These are phyloP conservation scores for Exophiala aquamarina DNA, from an alignment of 2,329 filamentous ascomycete species.

Conservation along the genomic window DNA sequence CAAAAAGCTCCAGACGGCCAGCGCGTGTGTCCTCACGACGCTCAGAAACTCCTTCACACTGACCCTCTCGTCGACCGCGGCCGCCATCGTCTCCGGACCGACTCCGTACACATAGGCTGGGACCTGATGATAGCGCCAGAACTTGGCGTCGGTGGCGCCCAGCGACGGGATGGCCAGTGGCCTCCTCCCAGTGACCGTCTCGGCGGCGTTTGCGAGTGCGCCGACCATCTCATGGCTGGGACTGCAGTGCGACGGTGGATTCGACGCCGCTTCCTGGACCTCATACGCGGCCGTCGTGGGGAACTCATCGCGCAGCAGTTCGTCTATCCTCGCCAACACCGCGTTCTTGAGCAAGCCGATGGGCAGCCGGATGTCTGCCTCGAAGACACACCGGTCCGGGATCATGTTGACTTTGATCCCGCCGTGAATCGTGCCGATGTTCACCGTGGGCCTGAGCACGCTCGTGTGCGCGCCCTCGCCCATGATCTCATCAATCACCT, in stretches of 20 bases:
- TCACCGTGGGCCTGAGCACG: conserved; percentile 38
- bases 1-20: conserved; percentile 6
- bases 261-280: conserved; percentile 37
- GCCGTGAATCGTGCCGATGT: conserved; percentile 42
- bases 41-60: conserved; percentile 11
- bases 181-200: conserved; percentile 27
- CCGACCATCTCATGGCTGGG: conserved; percentile 37
- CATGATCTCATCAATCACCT: conserved; percentile 38
- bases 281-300: conserved; percentile 30
- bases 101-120: conserved; percentile 40
- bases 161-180: conserved; percentile 38
- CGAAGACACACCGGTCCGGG: conserved; percentile 38
- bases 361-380: conserved; percentile 42
- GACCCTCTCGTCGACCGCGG: conserved; percentile 6
- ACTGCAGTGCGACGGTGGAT: conserved; percentile 33
- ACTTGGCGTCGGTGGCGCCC: conserved; percentile 44
- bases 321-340: conserved; percentile 32
- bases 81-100: conserved; percentile 29
- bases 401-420: conserved; percentile 47
- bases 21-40: conserved; percentile 8
- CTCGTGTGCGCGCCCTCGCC: conserved; percentile 36
- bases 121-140: conserved; percentile 38
- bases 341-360: conserved; percentile 35
- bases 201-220: conserved; percentile 31
- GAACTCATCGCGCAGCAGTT: conserved; percentile 29